phyloP scores from a whole-genome alignment of 2,329 filamentous ascomycete species.

The Colletotrichum echinochloae region DNA sequence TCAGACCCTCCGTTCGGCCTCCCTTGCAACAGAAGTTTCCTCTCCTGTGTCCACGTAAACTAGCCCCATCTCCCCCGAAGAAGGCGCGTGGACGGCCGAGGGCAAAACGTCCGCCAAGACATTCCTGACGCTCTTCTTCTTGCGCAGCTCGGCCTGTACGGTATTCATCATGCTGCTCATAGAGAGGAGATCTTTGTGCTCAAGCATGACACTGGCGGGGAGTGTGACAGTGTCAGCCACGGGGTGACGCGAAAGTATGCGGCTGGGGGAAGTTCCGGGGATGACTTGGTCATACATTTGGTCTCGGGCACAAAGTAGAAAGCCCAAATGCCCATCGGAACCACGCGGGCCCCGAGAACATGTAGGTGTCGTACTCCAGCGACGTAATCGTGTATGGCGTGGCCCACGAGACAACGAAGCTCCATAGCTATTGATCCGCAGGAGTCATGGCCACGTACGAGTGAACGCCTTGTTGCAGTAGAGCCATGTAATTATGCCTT shows the following conservation, averaged over 20 bases:
- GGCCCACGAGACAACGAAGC: conserved; percentile 52
- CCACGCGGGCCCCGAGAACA: conserved; percentile 3
- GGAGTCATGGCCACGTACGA: conserved; percentile 50
- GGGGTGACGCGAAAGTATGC: not conserved
- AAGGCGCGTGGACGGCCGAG: not conserved
- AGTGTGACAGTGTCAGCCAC: not conserved
- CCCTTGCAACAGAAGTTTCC: not conserved
- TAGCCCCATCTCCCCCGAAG: not conserved
- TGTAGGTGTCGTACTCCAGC: conserved; percentile 53
- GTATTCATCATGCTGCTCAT: conserved; percentile 45
- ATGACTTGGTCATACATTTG: not conserved
- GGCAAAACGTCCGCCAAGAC: conserved; percentile 5
- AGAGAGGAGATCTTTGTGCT: conserved; percentile 57
- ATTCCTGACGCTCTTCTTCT: conserved; percentile 8
- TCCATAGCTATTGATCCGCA: conserved; percentile 52
- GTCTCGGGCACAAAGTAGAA: conserved; percentile 9
- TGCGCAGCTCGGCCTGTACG: conserved; percentile 43
- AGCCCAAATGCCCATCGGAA: conserved; percentile 6
- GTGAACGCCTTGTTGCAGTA: conserved; percentile 61
- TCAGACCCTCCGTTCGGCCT: not conserved
- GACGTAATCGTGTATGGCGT: conserved; percentile 56
- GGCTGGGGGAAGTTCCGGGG: not conserved
- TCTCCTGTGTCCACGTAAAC: not conserved
- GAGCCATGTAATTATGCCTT: conserved; percentile 56
- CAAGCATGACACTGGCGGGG: conserved; percentile 53